Percentiles rank a stretch among this genome's conserved stretches.
Conservation (phyloP, 768 basidiomycete genomes). For the Amyloporia xantha region DNA sequence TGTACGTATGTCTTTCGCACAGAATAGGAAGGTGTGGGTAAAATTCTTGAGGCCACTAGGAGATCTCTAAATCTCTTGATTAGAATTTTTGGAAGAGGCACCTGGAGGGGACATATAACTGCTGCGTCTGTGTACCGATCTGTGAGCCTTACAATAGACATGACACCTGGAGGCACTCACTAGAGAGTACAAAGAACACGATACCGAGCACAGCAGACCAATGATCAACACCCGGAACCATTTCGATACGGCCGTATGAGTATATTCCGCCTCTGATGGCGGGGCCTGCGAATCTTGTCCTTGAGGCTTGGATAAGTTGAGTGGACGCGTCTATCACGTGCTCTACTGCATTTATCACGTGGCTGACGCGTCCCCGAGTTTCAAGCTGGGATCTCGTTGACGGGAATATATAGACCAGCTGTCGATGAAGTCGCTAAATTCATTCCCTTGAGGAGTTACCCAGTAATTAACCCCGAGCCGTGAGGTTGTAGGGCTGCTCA, state of each 20-base stretch:
- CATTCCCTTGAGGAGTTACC: too few species aligned
- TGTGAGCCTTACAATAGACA: neutral
- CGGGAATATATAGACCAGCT: too few species aligned
- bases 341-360: too few species aligned
- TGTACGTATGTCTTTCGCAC: slow-evolving; percentile 12
- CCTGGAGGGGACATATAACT: slow-evolving; percentile 18
- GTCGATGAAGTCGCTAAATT: too few species aligned
- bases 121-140: slow-evolving; percentile 18
- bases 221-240: slow-evolving; percentile 8
- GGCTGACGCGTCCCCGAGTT: too few species aligned
- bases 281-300: too few species aligned
- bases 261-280: neutral
- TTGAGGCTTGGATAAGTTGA: neutral
- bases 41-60: neutral
- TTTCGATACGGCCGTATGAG: neutral
- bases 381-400: too few species aligned
- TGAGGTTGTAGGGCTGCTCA: too few species aligned
- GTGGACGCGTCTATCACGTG: neutral
- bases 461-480: too few species aligned
- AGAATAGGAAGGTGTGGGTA: neutral
- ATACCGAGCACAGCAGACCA: slow-evolving; percentile 22
- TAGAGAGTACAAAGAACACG: slow-evolving; percentile 22
- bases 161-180: slow-evolving; percentile 8
- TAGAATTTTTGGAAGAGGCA: slow-evolving; percentile 9
- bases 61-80: neutral